Evolutionary conservation across 768 basidiomycete genomes (phyloP), one percentile per base, ranked within the genome.

Genomic region (Tulasnella sp.): DNA sequence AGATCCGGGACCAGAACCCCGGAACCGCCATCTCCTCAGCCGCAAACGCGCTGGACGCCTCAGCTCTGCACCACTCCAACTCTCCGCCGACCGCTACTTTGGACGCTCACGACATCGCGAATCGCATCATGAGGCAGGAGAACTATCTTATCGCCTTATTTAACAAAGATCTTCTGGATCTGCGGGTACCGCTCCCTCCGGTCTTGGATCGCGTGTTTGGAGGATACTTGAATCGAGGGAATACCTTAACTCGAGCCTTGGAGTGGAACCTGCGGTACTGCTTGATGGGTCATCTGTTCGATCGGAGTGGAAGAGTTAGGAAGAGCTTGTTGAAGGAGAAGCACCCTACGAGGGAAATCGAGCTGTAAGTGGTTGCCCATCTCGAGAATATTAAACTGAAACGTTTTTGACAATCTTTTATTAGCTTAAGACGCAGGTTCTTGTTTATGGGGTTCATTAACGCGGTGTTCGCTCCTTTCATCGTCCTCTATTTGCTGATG

Each of bases 251-350:
- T 4, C 87, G 89, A 76, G 92, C 94, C 5, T 79, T 99, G 77
- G 96, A 98, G 79, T 99, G 97, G 97, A 99, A 99, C 80, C 81
- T 99, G 69, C 82, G 94, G 66, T 97, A 95, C 78, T 98, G 95
- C 78, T 81, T 99, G 77, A 89, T 98, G 88, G 94, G 92, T 73
- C 98, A 94, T 78, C 81, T 98, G 47, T 99, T 98, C 77, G 96
- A 98, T 76, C 80, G 85, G n/a, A 87, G 89, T 72, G 96, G 97
- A 14, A 86, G 86, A 72, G 97, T 99, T 19, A 84, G 95, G 78
- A 94, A 92, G 78, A 90, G 92, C 63, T 98, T 99, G 75, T 77
- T 98, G 77, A 92, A 92, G 80, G 89, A 88, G 71, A 91, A 89
- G 79, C 93, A 94, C 77, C 83, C 93, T 1, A 59, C 52, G 34